Evolutionary conservation across 345 rosid genomes (phyloP).

Genomic region (Mallotus nudiflorus): DNA sequence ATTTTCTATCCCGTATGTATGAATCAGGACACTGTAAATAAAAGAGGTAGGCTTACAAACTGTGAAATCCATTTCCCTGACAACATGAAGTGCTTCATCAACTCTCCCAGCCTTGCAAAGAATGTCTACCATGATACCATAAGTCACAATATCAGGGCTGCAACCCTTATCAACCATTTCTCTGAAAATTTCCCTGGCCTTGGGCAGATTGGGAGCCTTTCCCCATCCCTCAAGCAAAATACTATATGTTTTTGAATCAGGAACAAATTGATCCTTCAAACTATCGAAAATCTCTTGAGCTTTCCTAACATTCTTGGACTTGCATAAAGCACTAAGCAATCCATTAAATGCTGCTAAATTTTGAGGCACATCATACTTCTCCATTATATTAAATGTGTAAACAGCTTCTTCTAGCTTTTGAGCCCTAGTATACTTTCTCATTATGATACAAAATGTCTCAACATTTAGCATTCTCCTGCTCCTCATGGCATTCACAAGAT

Average conservation of each 20-base stretch:
- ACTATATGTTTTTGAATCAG: constrained; percentile 58
- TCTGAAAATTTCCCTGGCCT: constrained; percentile 71
- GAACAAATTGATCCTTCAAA: constrained; percentile 43
- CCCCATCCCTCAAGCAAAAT: constrained; percentile 95
- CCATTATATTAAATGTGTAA: constrained; percentile 87
- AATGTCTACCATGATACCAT: constrained; percentile 79
- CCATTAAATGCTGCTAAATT: constrained; percentile 77
- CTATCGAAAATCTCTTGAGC: constrained; percentile 81
- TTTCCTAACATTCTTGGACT: constrained; percentile 84
- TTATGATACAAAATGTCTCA: constrained; percentile 84
- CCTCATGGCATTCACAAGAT: constrained; percentile 73
- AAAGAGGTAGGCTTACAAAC: constrained; percentile 65
- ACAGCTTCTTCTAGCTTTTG: constrained; percentile 79
- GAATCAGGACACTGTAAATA: constrained; percentile 80
- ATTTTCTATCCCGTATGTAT: constrained; percentile 73
- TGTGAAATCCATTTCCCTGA: constrained; percentile 58
- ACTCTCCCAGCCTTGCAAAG: constrained; percentile 91
- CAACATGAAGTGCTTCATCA: constrained; percentile 74
- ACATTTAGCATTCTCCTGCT: constrained; percentile 60
- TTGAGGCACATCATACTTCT: constrained; percentile 58
- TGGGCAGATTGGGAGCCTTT: constrained; percentile 76
- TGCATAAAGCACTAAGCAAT: constrained; percentile 82
- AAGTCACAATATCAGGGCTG: constrained; percentile 79
- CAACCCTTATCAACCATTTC: constrained; percentile 74
- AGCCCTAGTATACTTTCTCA: constrained; percentile 84